Base-by-base conservation (phyloP, 31 red algal genomes). In the Asparagopsis taxiformis region DNA sequence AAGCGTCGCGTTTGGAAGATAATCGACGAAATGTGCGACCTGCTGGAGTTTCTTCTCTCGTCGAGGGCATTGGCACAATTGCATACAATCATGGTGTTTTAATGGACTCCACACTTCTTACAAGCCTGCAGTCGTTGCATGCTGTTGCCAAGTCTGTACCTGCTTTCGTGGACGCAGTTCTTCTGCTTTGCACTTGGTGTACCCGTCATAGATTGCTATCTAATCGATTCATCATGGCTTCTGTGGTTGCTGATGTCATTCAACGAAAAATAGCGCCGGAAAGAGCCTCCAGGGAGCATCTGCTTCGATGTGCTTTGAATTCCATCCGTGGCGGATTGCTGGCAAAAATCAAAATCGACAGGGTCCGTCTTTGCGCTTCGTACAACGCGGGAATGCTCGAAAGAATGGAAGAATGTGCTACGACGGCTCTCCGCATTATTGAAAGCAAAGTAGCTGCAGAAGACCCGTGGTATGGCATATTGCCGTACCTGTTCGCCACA, bases 1-100 rank as follows among this genome's bases (percentile, higher is more conserved):
- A 77, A 1, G 56, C 58, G 21, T 36, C 60, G 1, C 72, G 66
- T 46, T 65, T 88, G 5, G 72, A 29, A 6, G 51, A 70, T 24
- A 44, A 77, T 59, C 65, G 73, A 0, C 29, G 53, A 58, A 77
- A 88, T 50, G 43, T 88, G 19, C 83, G 83, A 34, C 34, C 20
- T 29, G 39, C 53, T 3, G 72, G 72, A 55, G 83, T 55, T 4
- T 88, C 83, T 21, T 86, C 81, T 32, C 48, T 86, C 2, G 81
- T 75, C n/a, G 39, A 53, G 24, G 54, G 75, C 48, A 43, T 51
- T 19, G 73, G 59, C 3, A 88, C 65, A 1, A 43, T 50, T 44
- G 55, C 44, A 31, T 88, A 88, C 83, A 88, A 88, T 31, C 16
- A 62, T 16, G 65, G 72, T 44, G 72, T 88, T 21, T 28, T 77